These are phyloP conservation scores for Hanseniaspora mollemarum DNA, from an alignment of 805 yeast genomes.

Conservation along the genomic window DNA sequence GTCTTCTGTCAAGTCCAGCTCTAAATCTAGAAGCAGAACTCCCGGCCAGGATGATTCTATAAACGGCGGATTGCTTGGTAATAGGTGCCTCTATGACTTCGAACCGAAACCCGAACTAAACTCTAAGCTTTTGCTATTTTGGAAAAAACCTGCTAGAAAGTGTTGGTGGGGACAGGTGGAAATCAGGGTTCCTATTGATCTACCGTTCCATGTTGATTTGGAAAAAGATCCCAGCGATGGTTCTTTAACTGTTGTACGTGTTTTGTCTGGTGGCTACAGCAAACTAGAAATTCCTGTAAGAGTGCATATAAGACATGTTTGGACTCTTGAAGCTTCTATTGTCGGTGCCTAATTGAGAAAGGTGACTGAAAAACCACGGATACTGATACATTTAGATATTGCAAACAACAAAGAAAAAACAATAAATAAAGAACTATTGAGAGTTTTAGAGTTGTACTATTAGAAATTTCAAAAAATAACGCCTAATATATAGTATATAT, in stretches of 20 bases:
- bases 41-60: constrained; percentile 26
- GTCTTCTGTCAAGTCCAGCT: constrained; percentile 46
- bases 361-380: neutral
- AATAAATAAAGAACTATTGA: neutral
- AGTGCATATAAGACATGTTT: constrained; percentile 82
- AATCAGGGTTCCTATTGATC: constrained; percentile 32
- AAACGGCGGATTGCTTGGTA: constrained; percentile 19
- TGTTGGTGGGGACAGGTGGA: constrained; percentile 90
- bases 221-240: constrained; percentile 21
- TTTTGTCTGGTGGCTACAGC: constrained; percentile 12
- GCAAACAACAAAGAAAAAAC: neutral
- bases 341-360: constrained; percentile 49
- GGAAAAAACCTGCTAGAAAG: constrained; percentile 97
- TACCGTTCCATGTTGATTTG: constrained; percentile 16
- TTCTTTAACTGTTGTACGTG: constrained; percentile 10
- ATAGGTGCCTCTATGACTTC: constrained; percentile 26
- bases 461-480: neutral
- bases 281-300: constrained; percentile 38
- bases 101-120: constrained; percentile 32
- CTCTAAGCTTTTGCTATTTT: constrained; percentile 68
- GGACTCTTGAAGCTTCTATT: constrained; percentile 91
- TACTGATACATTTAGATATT: neutral
- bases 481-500: no score
- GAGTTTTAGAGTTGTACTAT: neutral
- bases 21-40: constrained; percentile 41